Base-by-base conservation (phyloP, 768 basidiomycete species). In the Hemileccinum rubropunctum region DNA sequence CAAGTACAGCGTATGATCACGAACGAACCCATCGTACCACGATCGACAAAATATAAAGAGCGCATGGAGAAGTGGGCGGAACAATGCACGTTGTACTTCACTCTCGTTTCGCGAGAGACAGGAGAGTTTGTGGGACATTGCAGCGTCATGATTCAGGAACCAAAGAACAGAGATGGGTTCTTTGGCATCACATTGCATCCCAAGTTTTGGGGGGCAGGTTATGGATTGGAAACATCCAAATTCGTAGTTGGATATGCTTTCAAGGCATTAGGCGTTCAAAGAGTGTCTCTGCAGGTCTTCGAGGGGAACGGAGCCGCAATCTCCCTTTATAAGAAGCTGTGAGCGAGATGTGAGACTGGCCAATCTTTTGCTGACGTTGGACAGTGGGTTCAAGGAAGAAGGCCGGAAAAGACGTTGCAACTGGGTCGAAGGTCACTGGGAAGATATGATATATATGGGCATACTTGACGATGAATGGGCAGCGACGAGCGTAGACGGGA, bases 351-450 rank as follows among this genome's bases (percentile, higher is more conserved):
- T 12, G 11, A 30, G 11, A 9, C 28, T 30, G 28, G 28, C 28
- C 28, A 30, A 30, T 30, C 26, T 15, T 37, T 6, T 43, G 3
- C 27, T 41, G 35, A 49, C 44, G 28, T 10, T 23, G 41, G 10
- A 17, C n/a, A 71, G 66, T 20, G 67, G 65, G 1, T 72, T 72
- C 51, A 52, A 62, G 8, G 56, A 62, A 42, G 71, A 73, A 52
- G 67, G 62, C 15, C 57, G 48, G 42, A 61, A 59, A 37, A 45
- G 69, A 39, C 63, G 67, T 33, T 52, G 51, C 23, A 66, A 63
- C 34, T 70, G 67, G 64, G 52, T 58, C 17, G 58, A 64, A 32
- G 66, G 69, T 7, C 55, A 60, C 23, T 70, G 66, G 68, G 54
- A 65, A 17, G 68, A 71, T 38, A 47, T 51, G 18, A 53, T 68